These are phyloP conservation scores for Dactylellina drechsleri DNA, from an alignment of 2,329 filamentous ascomycete species.

Conservation along the genomic window DNA sequence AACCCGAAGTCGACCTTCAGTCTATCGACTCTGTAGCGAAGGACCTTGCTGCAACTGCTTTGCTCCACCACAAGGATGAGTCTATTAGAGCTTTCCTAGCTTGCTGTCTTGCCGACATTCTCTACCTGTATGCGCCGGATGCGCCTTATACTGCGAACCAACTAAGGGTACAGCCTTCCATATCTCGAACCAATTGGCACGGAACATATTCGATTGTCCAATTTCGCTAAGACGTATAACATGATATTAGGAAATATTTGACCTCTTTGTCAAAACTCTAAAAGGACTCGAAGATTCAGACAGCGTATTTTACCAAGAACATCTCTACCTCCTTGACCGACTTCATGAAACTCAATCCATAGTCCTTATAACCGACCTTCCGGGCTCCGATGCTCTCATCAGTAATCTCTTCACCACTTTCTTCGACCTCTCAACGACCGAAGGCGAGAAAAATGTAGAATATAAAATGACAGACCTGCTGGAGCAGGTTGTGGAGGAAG, in stretches of 20 bases:
- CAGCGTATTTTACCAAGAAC: slow-evolving; percentile 67
- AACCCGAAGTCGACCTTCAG: slow-evolving; percentile 77
- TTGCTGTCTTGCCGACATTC: slow-evolving; percentile 90
- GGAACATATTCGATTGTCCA: not conserved
- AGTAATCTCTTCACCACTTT: slow-evolving; percentile 84
- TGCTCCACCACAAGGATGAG: slow-evolving; percentile 90
- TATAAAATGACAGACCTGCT: slow-evolving; percentile 90
- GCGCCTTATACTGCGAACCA: slow-evolving; percentile 91
- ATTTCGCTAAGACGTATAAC: slow-evolving; percentile 9
- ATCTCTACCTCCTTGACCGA: slow-evolving; percentile 88
- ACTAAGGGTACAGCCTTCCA: slow-evolving; percentile 74
- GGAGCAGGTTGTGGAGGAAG: slow-evolving; percentile 86
- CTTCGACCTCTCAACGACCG: slow-evolving; percentile 89
- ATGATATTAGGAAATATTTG: slow-evolving; percentile 81
- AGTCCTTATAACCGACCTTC: slow-evolving; percentile 86
- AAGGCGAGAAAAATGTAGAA: slow-evolving; percentile 90
- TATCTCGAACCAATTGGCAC: slow-evolving; percentile 6
- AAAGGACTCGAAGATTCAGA: slow-evolving; percentile 57
- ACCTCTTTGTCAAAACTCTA: slow-evolving; percentile 75
- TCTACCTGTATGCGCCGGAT: slow-evolving; percentile 91
- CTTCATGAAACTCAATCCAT: slow-evolving; percentile 95
- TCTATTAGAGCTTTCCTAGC: slow-evolving; percentile 90
- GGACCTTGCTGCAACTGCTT: slow-evolving; percentile 81
- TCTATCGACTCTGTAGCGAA: slow-evolving; percentile 85
- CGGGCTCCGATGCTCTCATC: slow-evolving; percentile 81